phyloP scores from a whole-genome alignment of 148 eudicot species.

The Drosera capensis region DNA sequence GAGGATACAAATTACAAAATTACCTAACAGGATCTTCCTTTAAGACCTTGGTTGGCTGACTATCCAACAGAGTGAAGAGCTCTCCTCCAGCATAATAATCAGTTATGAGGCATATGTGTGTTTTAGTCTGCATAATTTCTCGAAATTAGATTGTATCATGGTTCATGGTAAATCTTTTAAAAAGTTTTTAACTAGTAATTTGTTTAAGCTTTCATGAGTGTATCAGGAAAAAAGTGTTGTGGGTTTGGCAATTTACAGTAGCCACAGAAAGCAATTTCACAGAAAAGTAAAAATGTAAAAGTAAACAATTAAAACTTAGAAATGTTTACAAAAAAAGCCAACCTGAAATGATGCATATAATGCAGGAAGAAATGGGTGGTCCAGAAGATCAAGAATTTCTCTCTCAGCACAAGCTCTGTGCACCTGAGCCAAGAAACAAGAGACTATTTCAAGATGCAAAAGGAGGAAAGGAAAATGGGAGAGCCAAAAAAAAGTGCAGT shows the following conservation, averaged over 20 bases:
- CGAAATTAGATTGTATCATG: constrained; percentile 3
- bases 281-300: not conserved
- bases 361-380: constrained; percentile 98
- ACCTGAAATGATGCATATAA: constrained; percentile 99
- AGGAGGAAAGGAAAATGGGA: constrained; percentile 4
- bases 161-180: constrained; percentile 2
- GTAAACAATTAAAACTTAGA: not conserved
- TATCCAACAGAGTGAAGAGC: constrained; percentile 75
- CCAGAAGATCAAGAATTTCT: constrained; percentile 82
- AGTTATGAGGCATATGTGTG: constrained; percentile 87
- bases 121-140: constrained; percentile 53
- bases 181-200: no score
- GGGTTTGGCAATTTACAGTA: not conserved
- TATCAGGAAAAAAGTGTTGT: not conserved
- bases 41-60: constrained; percentile 76
- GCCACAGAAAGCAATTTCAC: not conserved
- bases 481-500: not conserved
- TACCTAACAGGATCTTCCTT: constrained; percentile 93
- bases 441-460: no score
- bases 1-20: not conserved
- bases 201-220: not conserved
- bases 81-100: constrained; percentile 96
- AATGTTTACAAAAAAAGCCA: not conserved
- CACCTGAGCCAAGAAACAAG: no score
- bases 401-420: constrained; percentile 98